Conservation (phyloP, 805 yeast species). For the Yarrowia bubula region DNA sequence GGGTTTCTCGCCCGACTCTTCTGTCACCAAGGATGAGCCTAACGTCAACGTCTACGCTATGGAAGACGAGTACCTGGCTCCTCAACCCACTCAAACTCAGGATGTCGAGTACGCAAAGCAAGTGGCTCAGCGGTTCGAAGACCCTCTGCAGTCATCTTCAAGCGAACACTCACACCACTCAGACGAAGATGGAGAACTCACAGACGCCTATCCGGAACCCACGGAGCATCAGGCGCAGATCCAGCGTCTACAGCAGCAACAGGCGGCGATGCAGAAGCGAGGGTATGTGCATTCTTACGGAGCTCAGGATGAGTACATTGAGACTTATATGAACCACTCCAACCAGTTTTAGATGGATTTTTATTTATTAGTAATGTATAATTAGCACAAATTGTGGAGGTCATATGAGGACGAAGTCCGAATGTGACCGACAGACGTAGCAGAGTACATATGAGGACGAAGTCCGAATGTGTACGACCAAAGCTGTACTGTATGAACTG, state of each 20-base stretch:
- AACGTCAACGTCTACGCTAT: slow-evolving; percentile 10
- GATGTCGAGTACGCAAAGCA: slow-evolving; percentile 19
- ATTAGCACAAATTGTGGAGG: background rate
- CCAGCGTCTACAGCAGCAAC: slow-evolving; percentile 6
- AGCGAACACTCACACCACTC: slow-evolving; percentile 7
- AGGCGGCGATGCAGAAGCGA: slow-evolving; percentile 4
- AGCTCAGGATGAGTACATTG: slow-evolving; percentile 23
- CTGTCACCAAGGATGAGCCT: slow-evolving; percentile 3
- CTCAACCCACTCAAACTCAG: background rate
- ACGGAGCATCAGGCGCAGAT: slow-evolving; percentile 6
- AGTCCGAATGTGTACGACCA: too few species aligned
- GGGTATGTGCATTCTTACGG: slow-evolving; percentile 23
- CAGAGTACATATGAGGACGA: too few species aligned
- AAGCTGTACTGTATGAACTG: too few species aligned
- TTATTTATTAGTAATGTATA: slow-evolving; percentile 24
- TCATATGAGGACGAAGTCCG: too few species aligned
- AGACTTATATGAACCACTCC: slow-evolving; percentile 22
- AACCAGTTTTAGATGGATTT: background rate
- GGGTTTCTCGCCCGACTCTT: slow-evolving; percentile 11
- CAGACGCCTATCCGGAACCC: slow-evolving; percentile 6
- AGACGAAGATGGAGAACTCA: background rate
- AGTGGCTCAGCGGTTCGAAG: slow-evolving; percentile 26
- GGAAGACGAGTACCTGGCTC: slow-evolving; percentile 15
- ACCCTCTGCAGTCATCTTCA: background rate
- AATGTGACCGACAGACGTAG: too few species aligned